Evolutionary conservation across 2,329 filamentous ascomycete species (phyloP), one percentile per base, ranked within the genome.

Genomic region (Aspergillus fumigatus): DNA sequence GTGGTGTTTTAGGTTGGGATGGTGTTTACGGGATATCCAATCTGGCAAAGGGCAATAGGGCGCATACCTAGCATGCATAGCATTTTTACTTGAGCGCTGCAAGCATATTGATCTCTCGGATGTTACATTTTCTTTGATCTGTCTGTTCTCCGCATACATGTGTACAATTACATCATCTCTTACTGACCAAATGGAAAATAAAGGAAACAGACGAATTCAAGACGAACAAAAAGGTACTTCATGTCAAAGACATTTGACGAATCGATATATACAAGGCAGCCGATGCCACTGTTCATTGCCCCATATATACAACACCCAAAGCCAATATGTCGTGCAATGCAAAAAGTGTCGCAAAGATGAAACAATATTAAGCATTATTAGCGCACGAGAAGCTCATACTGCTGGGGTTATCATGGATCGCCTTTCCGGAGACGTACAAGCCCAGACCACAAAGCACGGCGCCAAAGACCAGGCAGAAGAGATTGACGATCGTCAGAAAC

Each of bases 361-460:
- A 50, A 50, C 5, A 32, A 50, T 5, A 32, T 26, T 47, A 69
- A 25, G 65, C 63, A 62, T 65, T 70, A 49, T 64, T 69, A 14
- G 64, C 65, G 45, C 70, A 72, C 5, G 70, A 70, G 58, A 72
- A 72, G 54, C 68, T 72, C 6, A 61, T 61, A 29, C 61, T 64
- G 53, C 65, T 66, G 27, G 68, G 62, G 43, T 70, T 64, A 43
- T 72, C 69, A 27, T 72, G 69, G 23, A 72, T 63, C n/a, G 68
- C 65, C 48, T 71, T 72, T 3, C 70, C 69, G 8, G 70, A 72
- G 23, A 71, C 68, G 53, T 66, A 72, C 10, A 72, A 67, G 23
- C 70, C 70, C n/a, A 72, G 65, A 52, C 68, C 68, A 45, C 70
- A 71, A 62, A 67, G 35, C n/a, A 40, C 69, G 21, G 69, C 56